Percentiles rank a stretch among this genome's conserved stretches.
phyloP scores from a whole-genome alignment of 2,329 filamentous ascomycete genomes.

The Plenodomus biglobosus region DNA sequence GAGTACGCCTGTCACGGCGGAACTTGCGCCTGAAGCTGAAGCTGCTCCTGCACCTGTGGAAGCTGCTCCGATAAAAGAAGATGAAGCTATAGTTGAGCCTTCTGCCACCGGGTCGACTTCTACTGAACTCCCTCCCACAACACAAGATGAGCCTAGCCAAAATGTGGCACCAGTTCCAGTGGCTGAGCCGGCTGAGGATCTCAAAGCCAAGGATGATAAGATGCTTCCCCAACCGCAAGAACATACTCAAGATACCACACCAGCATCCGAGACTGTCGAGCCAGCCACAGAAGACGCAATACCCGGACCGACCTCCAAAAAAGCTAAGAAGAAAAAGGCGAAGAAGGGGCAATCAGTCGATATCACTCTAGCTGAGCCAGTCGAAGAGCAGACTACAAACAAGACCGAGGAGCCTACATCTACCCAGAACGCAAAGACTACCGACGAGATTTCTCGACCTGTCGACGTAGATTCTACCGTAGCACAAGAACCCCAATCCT shows the following conservation, averaged over 20 bases:
- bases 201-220: not conserved
- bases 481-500: not conserved
- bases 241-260: slow-evolving; percentile 6
- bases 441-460: not conserved
- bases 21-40: not conserved
- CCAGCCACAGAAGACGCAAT: slow-evolving; percentile 6
- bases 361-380: slow-evolving; percentile 8
- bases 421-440: not conserved
- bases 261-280: slow-evolving; percentile 2
- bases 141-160: not conserved
- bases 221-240: not conserved
- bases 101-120: not conserved
- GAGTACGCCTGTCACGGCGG: not conserved
- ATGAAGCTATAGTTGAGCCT: not conserved
- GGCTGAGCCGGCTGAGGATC: not conserved
- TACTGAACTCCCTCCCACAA: not conserved
- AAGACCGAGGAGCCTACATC: not conserved
- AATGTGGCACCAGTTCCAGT: not conserved
- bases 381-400: slow-evolving; percentile 5
- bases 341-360: slow-evolving; percentile 22
- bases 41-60: not conserved
- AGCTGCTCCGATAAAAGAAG: no score
- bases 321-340: slow-evolving; percentile 46
- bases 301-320: slow-evolving; percentile 42
- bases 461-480: not conserved